Evolutionary conservation across 164 flowering plant genomes (phyloP).

Genomic region (Vitis rotundifolia): DNA sequence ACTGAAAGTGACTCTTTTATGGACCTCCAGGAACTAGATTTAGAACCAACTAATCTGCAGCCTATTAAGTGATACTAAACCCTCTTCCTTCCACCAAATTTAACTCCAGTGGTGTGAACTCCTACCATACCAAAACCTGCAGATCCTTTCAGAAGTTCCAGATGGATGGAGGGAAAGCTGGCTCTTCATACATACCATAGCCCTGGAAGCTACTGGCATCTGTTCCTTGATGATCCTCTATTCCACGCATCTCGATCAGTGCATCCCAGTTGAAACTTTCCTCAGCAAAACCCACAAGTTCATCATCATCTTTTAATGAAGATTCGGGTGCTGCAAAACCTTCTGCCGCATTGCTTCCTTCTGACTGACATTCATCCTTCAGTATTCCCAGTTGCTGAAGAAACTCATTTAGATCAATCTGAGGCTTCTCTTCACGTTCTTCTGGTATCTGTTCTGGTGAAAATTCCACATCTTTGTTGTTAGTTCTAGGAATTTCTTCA

Average conservation of each 20-base stretch:
- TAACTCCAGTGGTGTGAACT: background rate
- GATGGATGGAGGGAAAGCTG: slow-evolving; percentile 48
- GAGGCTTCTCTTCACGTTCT: slow-evolving; percentile 56
- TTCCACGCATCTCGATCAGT: slow-evolving; percentile 52
- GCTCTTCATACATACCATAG: slow-evolving; percentile 51
- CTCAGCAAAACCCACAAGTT: slow-evolving; percentile 27
- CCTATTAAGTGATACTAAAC: background rate
- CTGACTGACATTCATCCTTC: slow-evolving; percentile 45
- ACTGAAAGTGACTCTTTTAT: background rate
- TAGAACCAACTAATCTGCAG: background rate
- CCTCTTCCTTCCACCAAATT: background rate
- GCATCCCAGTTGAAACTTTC: slow-evolving; percentile 67
- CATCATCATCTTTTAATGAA: slow-evolving; percentile 23
- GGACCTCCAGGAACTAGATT: background rate
- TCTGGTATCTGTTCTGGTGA: slow-evolving; percentile 19
- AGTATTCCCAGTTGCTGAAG: slow-evolving; percentile 85
- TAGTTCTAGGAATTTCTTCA: background rate
- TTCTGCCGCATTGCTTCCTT: slow-evolving; percentile 12
- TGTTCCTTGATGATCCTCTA: slow-evolving; percentile 31
- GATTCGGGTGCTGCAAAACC: slow-evolving; percentile 24
- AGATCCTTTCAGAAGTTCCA: slow-evolving; percentile 54
- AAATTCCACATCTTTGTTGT: slow-evolving; percentile 23
- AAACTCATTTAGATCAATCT: slow-evolving; percentile 89
- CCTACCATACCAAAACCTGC: slow-evolving; percentile 2
- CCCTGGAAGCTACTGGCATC: slow-evolving; percentile 30